Base-by-base conservation (phyloP, 2,329 filamentous ascomycete genomes). In the Sporothrix pallida region DNA sequence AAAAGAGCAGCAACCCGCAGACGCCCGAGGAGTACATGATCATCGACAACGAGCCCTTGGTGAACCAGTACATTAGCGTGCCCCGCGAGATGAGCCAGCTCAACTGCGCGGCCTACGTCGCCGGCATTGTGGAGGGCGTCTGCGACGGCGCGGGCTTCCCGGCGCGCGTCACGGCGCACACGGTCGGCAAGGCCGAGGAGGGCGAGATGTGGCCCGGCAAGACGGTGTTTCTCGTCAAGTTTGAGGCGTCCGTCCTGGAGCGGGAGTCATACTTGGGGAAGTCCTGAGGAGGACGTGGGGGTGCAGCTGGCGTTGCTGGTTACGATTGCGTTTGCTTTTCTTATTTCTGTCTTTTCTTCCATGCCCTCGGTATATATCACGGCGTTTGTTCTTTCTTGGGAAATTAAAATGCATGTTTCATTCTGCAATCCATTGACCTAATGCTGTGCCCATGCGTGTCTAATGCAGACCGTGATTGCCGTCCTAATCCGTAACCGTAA, bases 1-100 rank as follows among this genome's bases (percentile, higher is more conserved):
- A 99, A 84, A 95, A 96, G 83, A 93, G 91, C 74, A 90, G 90
- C 72, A 91, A 93, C 79, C 91, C 93, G 9, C 89, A 91, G 71
- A 95, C 94, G 71, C 91, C 93, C 9, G 94, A 96, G 78, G 95
- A 98, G 85, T 99, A 98, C 86, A 98, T 99, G 95, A 96, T 99
- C 79, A 93, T 95, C 79, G 96, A 99, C 84, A 98, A 99, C 83
- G 96, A 98, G 81, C 96, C 96, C 26, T 87, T 98, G 70, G 95
- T 98, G 54, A 98, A 98, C 83, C 91, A 92, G 76, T 98, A 96
- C 84, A 92, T 99, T 80, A 94, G 91, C 78, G 92, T 98, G 71
- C 96, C 96, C 17, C 92, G 92, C 79, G 96, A 99, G 83, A 97
- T 99, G 93, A 94, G 89, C 83, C 93, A 96, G 87, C 87, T 99